Base-by-base conservation (phyloP, 2,329 filamentous ascomycete genomes). In the Colletotrichum magnum region DNA sequence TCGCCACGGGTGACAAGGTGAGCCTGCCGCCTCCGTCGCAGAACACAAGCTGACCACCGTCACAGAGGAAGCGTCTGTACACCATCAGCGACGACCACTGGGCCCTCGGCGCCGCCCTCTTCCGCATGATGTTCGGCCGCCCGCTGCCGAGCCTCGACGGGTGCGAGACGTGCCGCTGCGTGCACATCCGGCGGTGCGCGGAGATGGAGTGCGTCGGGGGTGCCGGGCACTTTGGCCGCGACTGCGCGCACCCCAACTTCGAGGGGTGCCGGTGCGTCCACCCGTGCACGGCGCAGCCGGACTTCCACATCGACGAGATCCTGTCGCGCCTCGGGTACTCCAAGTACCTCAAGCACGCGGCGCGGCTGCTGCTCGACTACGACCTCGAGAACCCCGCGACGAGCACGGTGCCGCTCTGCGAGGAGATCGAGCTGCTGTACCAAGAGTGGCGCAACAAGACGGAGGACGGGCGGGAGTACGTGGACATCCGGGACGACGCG, bases 101-200 rank as follows among this genome's bases (percentile, higher is more conserved):
- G 72, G 75, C 77, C 28, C 75, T 85, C 36, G 83, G 81, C 41
- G 73, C 68, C 16, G 72, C 82, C 32, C 68, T 85, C 53, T 81
- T 80, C 70, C 77, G 74, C 58, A 84, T 85, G 83, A 85, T 85
- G 82, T 75, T 73, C 9, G 77, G 78, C 6, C 45, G 54, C 4
- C 16, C 52, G 24, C 70, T 79, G 62, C 69, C 79, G 68, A 68
- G 72, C 50, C 72, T 77, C 3, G 73, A 77, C 26, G 73, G 75
- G 16, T 83, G 80, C 68, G 5, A 48, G 15, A n/a, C 10, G 16
- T 72, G 51, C 39, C 74, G 72, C 2, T 80, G 78, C 64, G 68
- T 76, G 28, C 77, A 79, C 56, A 53, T 76, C 39, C 68, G 67
- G 26, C 58, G 60, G 45, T 72, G 71, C 61, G 16, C 24, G 18